These are phyloP conservation scores for Lodderomyces beijingensis DNA, from an alignment of 1,139 yeast genomes.

Conservation along the genomic window DNA sequence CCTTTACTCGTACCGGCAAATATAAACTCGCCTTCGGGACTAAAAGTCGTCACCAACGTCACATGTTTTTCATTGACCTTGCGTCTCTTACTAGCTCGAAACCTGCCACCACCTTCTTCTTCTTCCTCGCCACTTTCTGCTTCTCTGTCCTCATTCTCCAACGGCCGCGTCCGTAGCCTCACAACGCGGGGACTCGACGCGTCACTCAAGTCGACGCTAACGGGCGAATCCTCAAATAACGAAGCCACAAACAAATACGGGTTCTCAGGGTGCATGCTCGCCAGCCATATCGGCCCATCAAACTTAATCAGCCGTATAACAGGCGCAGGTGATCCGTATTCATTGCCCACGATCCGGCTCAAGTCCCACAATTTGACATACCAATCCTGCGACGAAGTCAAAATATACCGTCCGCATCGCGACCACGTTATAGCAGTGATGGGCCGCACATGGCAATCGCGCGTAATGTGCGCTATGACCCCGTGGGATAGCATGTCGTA, in stretches of 20 bases:
- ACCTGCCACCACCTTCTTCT: too few species aligned
- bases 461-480: slow-evolving; percentile 49
- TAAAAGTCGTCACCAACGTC: slow-evolving; percentile 33
- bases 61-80: slow-evolving; percentile 21
- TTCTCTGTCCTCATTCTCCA: slow-evolving; percentile 11
- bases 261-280: slow-evolving; percentile 51
- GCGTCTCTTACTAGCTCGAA: slow-evolving; percentile 10
- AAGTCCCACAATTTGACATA: slow-evolving; percentile 79
- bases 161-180: slow-evolving; percentile 25
- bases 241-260: slow-evolving; percentile 44
- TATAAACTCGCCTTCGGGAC: slow-evolving; percentile 46
- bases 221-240: slow-evolving; percentile 51
- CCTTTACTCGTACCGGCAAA: slow-evolving; percentile 83
- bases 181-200: slow-evolving; percentile 27
- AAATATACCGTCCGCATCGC: slow-evolving; percentile 60
- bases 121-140: slow-evolving; percentile 16
- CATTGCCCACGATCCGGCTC: slow-evolving; percentile 22
- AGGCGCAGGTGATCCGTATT: slow-evolving; percentile 14
- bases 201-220: slow-evolving; percentile 45
- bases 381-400: slow-evolving; percentile 87
- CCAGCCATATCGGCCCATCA: slow-evolving; percentile 73
- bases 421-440: slow-evolving; percentile 83
- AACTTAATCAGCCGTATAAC: slow-evolving; percentile 47
- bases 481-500: slow-evolving; percentile 64
- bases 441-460: slow-evolving; percentile 64